phyloP scores from a whole-genome alignment of 257 asterid species.

The Nicotiana tomentosiformis region DNA sequence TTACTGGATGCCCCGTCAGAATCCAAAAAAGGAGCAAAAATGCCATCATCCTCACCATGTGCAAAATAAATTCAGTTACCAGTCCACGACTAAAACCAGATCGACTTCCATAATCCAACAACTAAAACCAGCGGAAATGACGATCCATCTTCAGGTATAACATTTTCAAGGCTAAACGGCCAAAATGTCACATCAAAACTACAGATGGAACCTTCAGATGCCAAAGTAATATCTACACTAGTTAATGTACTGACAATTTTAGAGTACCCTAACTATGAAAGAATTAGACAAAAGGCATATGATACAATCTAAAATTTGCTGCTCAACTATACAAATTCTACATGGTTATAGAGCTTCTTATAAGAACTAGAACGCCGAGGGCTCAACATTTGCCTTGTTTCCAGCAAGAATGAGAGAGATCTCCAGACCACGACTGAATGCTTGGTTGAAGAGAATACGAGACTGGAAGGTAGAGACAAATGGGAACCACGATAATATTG shows the following conservation, averaged over 20 bases:
- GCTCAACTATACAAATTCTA: constrained; percentile 4
- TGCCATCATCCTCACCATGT: not conserved
- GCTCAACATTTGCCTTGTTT: constrained; percentile 88
- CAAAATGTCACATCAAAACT: not conserved
- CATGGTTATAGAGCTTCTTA: not conserved
- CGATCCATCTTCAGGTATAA: not conserved
- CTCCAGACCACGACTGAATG: constrained; percentile 98
- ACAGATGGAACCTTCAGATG: not conserved
- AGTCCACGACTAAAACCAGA: too few species aligned
- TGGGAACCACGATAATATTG: constrained; percentile 91
- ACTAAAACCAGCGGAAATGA: not conserved
- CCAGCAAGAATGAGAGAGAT: constrained; percentile 97
- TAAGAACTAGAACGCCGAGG: constrained; percentile 36
- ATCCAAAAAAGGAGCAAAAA: not conserved
- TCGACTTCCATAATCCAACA: too few species aligned
- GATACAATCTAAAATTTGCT: constrained; percentile 1
- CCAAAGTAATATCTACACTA: not conserved
- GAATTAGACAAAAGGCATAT: constrained; percentile 1
- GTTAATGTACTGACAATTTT: not conserved
- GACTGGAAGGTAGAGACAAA: constrained; percentile 98
- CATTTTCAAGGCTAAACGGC: not conserved
- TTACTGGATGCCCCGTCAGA: too few species aligned
- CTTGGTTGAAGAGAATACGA: constrained; percentile 96
- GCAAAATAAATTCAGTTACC: not conserved
- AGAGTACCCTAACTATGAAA: not conserved